Evolutionary conservation across 495 filamentous ascomycete genomes (phyloP), one percentile per base, ranked within the genome.

Genomic region (Penicilliopsis zonata): DNA sequence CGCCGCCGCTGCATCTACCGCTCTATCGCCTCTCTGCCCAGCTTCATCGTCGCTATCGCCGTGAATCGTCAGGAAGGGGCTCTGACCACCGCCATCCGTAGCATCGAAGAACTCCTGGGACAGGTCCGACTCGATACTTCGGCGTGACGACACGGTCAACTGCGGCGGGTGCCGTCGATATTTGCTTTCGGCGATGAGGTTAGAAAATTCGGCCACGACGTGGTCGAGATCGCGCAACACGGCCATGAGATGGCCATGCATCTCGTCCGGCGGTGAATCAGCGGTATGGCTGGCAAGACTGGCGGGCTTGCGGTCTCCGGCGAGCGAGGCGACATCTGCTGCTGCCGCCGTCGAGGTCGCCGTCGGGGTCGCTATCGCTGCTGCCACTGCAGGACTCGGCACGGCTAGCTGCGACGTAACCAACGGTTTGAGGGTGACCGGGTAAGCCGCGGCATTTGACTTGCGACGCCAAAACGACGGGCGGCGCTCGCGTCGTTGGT

Each of bases 41-140:
- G 35, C 52, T 37, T 79, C 73, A 20, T 65, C 65, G 14, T 69
- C 71, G 27, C 67, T 74, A 33, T 77, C 72, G 13, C 54, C 58
- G 25, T 74, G 68, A 39, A 96, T 82, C 28, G 74, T 75, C 43
- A 93, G 62, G 2, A 95, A 63, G 35, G 78, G 77, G 25, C 80
- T 75, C n/a, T 57, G 53, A 16, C 68, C 66, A 19, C 48, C 76
- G 5, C 77, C 83, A 27, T 78, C 83, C 32, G 76, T 72, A 1
- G 90, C 90, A 48, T 98, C 90, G 41, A 93, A 98, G 56, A 94
- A 98, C 47, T 98, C 92, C 18, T 90, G 81, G 1, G 75, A 72
- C 5, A 79, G 72, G 30, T 78, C 70, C 6, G 84, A 87, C 43
- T 95, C 90, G 22, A 86, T 70, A 53, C 86, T 94, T 34, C 61